Conservation (phyloP, 768 basidiomycete species). For the Paxillus rubicundulus region DNA sequence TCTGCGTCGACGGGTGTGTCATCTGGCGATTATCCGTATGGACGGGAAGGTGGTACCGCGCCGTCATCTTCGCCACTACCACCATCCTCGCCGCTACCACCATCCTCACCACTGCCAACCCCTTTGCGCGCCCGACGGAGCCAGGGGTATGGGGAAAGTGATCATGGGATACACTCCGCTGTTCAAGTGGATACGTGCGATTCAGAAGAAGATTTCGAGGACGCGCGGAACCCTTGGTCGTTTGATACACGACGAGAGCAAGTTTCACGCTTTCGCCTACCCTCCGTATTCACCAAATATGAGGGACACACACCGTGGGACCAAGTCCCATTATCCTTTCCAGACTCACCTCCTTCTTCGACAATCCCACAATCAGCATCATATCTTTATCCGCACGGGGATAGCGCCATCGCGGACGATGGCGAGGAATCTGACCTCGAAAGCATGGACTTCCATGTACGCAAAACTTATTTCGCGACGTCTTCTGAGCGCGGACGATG, state of each 20-base stretch:
- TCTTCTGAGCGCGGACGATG: slow-evolving; percentile 61
- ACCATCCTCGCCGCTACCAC: slow-evolving; percentile 19
- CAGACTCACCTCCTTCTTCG: slow-evolving; percentile 1
- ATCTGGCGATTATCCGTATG: neutral
- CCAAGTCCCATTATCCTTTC: neutral
- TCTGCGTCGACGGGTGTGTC: slow-evolving; percentile 11
- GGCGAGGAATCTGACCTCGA: slow-evolving; percentile 31
- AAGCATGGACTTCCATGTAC: slow-evolving; percentile 34
- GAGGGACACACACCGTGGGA: slow-evolving; percentile 1
- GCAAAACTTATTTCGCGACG: slow-evolving; percentile 51
- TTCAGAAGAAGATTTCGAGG: neutral
- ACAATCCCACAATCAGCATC: neutral
- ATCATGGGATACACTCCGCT: neutral
- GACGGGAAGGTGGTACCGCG: neutral
- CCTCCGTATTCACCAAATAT: slow-evolving; percentile 20
- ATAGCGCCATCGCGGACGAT: slow-evolving; percentile 19
- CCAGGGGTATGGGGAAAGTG: slow-evolving; percentile 6
- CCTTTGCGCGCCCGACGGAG: slow-evolving; percentile 11
- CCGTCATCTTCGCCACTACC: slow-evolving; percentile 18
- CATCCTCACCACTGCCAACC: slow-evolving; percentile 21
- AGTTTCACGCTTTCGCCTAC: slow-evolving; percentile 8
- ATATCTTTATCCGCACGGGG: slow-evolving; percentile 7
- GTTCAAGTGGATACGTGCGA: neutral
- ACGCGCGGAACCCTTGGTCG: slow-evolving; percentile 1
- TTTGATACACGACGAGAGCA: neutral